Base-by-base conservation (phyloP, 768 basidiomycete species). In the Kwoniella heveanensis region DNA sequence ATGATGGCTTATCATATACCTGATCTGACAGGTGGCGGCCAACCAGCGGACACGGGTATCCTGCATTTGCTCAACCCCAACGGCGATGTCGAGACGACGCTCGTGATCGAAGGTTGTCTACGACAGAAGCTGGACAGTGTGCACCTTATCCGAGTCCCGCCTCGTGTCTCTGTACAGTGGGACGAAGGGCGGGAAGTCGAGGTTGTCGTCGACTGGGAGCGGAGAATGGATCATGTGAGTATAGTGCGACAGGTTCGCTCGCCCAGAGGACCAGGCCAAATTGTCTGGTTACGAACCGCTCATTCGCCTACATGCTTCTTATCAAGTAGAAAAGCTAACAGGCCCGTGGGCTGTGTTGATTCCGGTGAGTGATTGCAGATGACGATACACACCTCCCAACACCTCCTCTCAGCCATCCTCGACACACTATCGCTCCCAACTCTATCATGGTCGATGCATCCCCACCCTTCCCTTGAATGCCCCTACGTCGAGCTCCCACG, bases 21-120 rank as follows among this genome's bases (percentile, higher is more conserved):
- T n/a, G n/a, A n/a, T n/a, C n/a, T n/a, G n/a, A n/a, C 58, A 79
- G 77, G 78, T 19, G 79, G 79, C 17, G 79, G 79, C 37, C 79
- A 80, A 51, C 79, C 79, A 0, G 68, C 71, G 24, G 79, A 80
- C 58, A 78, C 69, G 7, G 79, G 77, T 0, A 27, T 25, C 19
- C 24, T 80, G 7, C 55, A 60, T 36, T 9, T 71, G 9, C 21
- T 68, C 27, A 60, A 67, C 54, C 62, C 67, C 0, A 72, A 72
- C 55, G 69, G 67, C 25, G 65, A 52, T 7, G 29, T 22, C 8
- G 32, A 39, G 9, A n/a, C 53, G 19, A 59, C 60, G 48, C 71
- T 65, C 48, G 57, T 57, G 9, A 69, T 77, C 9, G 76, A 77
- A 60, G 64, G 65, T 15, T 76, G 77, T 52, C 53, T 74, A 15